These are phyloP conservation scores for Colletotrichum sp. DNA, from an alignment of 2,329 filamentous ascomycete species.

Conservation along the genomic window DNA sequence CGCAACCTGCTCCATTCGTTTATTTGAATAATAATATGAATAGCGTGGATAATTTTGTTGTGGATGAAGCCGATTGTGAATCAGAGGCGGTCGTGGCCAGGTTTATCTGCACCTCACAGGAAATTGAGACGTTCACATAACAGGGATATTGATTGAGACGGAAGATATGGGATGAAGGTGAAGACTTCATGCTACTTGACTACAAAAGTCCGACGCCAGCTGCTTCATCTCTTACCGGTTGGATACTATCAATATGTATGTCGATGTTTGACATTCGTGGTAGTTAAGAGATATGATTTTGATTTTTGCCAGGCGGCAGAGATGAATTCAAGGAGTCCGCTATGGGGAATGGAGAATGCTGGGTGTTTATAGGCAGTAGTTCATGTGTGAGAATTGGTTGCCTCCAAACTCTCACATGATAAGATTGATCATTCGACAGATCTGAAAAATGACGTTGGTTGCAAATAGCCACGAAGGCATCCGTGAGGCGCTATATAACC, in stretches of 20 bases:
- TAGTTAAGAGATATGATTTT: neutral
- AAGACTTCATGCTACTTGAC: fast-evolving
- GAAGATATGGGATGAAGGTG: neutral
- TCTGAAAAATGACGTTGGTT: neutral
- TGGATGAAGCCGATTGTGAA: neutral
- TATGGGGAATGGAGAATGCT: neutral
- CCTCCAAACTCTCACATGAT: neutral
- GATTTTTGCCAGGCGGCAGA: neutral
- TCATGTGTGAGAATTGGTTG: neutral
- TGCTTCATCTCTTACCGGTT: neutral
- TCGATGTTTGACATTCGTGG: neutral
- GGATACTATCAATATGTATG: neutral
- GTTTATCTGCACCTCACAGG: neutral
- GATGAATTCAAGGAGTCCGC: neutral
- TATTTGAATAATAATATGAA: neutral
- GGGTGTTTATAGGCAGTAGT: fast-evolving
- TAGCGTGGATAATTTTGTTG: fast-evolving
- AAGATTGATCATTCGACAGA: neutral
- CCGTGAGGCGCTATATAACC: neutral
- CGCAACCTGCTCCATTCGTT: neutral
- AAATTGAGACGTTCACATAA: neutral
- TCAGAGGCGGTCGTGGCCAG: neutral
- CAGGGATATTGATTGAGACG: neutral
- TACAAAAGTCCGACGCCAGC: neutral
- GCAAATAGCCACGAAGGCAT: neutral